phyloP scores from a whole-genome alignment of 192 early-diverging fungal genomes.

The Coemansia sp. region DNA sequence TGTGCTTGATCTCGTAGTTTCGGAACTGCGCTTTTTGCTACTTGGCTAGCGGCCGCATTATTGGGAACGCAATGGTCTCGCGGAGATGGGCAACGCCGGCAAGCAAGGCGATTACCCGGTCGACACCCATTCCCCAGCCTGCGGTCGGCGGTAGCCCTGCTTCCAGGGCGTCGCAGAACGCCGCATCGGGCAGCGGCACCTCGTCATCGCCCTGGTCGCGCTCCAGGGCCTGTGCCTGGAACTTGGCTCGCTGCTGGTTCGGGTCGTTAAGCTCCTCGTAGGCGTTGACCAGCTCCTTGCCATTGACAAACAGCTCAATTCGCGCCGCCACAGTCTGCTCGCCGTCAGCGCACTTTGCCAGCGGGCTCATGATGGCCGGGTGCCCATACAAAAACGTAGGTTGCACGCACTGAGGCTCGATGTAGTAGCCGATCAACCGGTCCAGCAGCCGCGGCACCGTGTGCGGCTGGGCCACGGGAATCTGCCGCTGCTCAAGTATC shows the following conservation, averaged over 20 bases:
- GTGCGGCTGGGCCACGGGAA: slow-evolving; percentile 49
- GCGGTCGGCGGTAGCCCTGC: slow-evolving; percentile 82
- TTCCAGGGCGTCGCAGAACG: slow-evolving; percentile 74
- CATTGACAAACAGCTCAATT: slow-evolving; percentile 77
- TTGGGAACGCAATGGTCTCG: slow-evolving; percentile 80
- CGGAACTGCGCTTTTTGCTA: no score
- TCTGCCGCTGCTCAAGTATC: slow-evolving; percentile 17
- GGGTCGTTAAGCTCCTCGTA: slow-evolving; percentile 92
- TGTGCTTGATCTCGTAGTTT: neutral
- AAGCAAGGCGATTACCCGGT: slow-evolving; percentile 71
- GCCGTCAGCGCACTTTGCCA: slow-evolving; percentile 60
- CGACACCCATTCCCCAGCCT: slow-evolving; percentile 89
- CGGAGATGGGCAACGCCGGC: slow-evolving; percentile 64
- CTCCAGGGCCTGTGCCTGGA: slow-evolving; percentile 61
- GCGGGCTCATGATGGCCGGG: slow-evolving; percentile 74
- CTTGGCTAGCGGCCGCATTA: slow-evolving; percentile 34
- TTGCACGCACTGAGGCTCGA: slow-evolving; percentile 73
- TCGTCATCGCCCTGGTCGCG: slow-evolving; percentile 70
- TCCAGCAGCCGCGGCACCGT: slow-evolving; percentile 70
- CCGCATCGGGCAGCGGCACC: slow-evolving; percentile 65
- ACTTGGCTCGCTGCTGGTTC: slow-evolving; percentile 63
- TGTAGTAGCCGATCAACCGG: slow-evolving; percentile 62
- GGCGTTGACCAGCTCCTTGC: slow-evolving; percentile 77
- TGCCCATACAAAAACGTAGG: slow-evolving; percentile 81
- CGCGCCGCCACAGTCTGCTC: slow-evolving; percentile 55